phyloP scores from a whole-genome alignment of 257 asterid species.

The Paraleonurus japonicus region DNA sequence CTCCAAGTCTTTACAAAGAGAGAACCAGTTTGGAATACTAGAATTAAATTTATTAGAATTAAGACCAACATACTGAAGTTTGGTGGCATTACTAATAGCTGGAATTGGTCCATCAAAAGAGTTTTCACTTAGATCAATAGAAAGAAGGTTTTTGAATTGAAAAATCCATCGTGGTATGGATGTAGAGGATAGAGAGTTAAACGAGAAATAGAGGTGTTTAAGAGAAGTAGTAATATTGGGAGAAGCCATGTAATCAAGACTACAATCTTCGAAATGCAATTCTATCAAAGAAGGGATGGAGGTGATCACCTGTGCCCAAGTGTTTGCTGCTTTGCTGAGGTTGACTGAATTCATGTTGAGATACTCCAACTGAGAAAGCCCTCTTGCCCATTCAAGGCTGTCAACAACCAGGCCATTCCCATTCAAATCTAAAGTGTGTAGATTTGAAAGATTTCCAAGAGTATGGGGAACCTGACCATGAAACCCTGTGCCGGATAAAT shows the following conservation, averaged over 20 bases:
- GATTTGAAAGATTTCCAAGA: conserved; percentile 18
- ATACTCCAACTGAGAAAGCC: no score
- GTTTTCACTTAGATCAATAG: no score
- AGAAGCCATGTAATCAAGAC: conserved; percentile 1
- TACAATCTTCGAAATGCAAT: neutral
- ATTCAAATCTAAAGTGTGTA: conserved; percentile 6
- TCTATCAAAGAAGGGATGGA: conserved; percentile 19
- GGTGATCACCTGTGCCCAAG: no score
- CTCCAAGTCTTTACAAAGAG: neutral
- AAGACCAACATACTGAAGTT: neutral
- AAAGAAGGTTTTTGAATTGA: conserved; percentile 12
- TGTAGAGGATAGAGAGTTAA: neutral
- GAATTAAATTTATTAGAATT: neutral
- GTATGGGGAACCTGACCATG: neutral
- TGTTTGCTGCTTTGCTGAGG: no score
- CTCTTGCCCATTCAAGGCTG: conserved; percentile 25
- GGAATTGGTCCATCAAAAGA: neutral
- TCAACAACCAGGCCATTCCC: neutral
- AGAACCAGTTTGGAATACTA: neutral
- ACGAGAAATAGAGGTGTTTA: no score
- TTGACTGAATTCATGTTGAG: conserved; percentile 24
- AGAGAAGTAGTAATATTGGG: conserved; percentile 18
- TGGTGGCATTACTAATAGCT: no score
- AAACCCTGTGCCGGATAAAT: neutral
- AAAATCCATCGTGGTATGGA: conserved; percentile 28